Base-by-base conservation (phyloP, 2,329 filamentous ascomycete species). In the Alternaria alternata region DNA sequence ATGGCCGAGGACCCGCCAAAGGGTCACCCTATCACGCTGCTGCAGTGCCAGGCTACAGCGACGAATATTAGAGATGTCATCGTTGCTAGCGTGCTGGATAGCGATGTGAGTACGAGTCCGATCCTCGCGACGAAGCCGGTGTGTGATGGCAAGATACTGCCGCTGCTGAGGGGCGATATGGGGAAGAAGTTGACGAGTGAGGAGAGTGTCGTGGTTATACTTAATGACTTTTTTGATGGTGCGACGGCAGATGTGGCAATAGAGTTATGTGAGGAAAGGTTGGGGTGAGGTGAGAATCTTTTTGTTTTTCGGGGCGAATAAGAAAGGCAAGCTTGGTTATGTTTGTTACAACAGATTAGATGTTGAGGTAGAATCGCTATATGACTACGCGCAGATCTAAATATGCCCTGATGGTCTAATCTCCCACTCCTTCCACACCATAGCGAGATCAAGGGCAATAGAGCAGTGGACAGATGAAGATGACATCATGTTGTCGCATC, bases 171-270 rank as follows among this genome's bases (percentile, higher is more conserved):
- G 47, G 75, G 78, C 5, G 81, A 85, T 56, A 77, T 75, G 1
- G 67, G 79, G 18, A 71, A 65, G 42, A 69, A 71, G n/a, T 75
- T 84, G 55, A 71, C 69, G 46, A 63, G 68, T 11, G 78, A 81
- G n/a, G 72, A 80, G 47, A 68, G 81, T 3, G 77, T 85, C 1
- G 81, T 84, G 3, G 72, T 83, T 18, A 77, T 85, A 75, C 14
- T 76, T 59, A 85, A 86, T 73, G 84, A 85, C 59, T 85, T 84
- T 62, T 78, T 85, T 46, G 83, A 85, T 64, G 83, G 83, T 0
- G 83, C 76, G 22, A 84, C 82, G 20, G 79, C 80, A 3, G 81
- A 85, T 74, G 78, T 83, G 6, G 80, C 79, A 7, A 73, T 84
- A 57, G 70, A 75, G 59, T 66, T 82, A 64, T 81, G 78, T 62